phyloP scores from a whole-genome alignment of 2,329 filamentous ascomycete species.

The Nakataea oryzae region DNA sequence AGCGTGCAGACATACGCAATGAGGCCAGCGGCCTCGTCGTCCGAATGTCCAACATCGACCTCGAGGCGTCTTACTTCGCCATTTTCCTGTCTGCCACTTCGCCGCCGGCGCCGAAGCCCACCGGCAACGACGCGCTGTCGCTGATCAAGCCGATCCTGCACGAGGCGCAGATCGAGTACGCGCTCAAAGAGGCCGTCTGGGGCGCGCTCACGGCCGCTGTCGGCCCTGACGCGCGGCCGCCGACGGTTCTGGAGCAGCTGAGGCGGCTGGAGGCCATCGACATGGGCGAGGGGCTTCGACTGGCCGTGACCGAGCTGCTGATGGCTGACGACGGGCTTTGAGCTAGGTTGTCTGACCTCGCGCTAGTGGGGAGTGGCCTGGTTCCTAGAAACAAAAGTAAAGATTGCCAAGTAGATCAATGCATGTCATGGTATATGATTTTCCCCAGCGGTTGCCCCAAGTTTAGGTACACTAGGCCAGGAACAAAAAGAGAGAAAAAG shows the following conservation, averaged over 20 bases:
- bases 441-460: background rate
- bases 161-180: constrained; percentile 3
- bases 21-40: too few relatives aligned
- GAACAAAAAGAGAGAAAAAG: background rate
- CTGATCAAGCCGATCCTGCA: background rate
- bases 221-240: background rate
- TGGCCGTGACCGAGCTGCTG: background rate
- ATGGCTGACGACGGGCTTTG: background rate
- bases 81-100: background rate
- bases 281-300: background rate
- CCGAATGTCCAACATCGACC: too few relatives aligned
- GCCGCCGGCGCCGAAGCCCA: background rate
- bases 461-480: background rate
- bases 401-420: background rate
- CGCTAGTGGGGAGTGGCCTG: too few relatives aligned
- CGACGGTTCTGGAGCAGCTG: background rate
- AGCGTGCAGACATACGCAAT: too few relatives aligned
- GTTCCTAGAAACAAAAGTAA: too few relatives aligned
- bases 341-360: too few relatives aligned
- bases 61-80: too few relatives aligned
- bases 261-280: background rate
- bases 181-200: constrained; percentile 3
- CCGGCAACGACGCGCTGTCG: background rate
- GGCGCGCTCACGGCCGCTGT: background rate
- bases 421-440: background rate